phyloP scores from a whole-genome alignment of 2,329 filamentous ascomycete species.

The Pseudogymnoascus sp. region DNA sequence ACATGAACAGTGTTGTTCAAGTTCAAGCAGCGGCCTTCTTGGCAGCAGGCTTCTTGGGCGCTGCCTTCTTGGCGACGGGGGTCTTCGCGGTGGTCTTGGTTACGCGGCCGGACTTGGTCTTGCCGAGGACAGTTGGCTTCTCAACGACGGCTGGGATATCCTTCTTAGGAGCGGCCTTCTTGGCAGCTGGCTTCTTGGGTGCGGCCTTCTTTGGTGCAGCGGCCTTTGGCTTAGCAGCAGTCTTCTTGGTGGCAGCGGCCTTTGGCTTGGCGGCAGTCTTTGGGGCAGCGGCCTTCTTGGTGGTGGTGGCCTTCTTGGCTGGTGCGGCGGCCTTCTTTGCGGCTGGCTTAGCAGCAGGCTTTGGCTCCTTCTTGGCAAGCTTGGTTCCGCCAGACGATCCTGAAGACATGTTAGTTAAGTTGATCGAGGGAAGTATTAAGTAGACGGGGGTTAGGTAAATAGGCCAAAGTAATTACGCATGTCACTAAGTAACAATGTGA shows the following conservation, averaged over 20 bases:
- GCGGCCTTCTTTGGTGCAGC: conserved; percentile 30
- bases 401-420: conserved; percentile 31
- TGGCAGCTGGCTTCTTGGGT: conserved; percentile 32
- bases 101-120: conserved; percentile 67
- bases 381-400: conserved; percentile 65
- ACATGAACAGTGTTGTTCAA: neutral
- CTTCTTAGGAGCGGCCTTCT: conserved; percentile 29
- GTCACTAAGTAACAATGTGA: neutral
- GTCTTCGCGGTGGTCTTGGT: conserved; percentile 56
- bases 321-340: conserved; percentile 17
- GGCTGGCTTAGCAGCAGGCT: conserved; percentile 32
- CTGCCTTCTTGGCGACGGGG: conserved; percentile 41
- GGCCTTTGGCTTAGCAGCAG: conserved; percentile 38
- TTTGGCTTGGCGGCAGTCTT: conserved; percentile 32
- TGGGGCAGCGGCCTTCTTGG: conserved; percentile 26
- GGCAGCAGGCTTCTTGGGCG: conserved; percentile 29
- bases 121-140: conserved; percentile 54
- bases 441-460: neutral
- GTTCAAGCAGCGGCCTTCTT: conserved; percentile 24
- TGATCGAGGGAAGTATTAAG: neutral
- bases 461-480: neutral
- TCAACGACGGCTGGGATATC: conserved; percentile 59
- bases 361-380: conserved; percentile 58
- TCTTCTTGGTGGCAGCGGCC: conserved; percentile 33
- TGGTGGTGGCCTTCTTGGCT: conserved; percentile 27